Conservation (phyloP, 192 early-diverging fungal genomes). For the Coemansia sp. region DNA sequence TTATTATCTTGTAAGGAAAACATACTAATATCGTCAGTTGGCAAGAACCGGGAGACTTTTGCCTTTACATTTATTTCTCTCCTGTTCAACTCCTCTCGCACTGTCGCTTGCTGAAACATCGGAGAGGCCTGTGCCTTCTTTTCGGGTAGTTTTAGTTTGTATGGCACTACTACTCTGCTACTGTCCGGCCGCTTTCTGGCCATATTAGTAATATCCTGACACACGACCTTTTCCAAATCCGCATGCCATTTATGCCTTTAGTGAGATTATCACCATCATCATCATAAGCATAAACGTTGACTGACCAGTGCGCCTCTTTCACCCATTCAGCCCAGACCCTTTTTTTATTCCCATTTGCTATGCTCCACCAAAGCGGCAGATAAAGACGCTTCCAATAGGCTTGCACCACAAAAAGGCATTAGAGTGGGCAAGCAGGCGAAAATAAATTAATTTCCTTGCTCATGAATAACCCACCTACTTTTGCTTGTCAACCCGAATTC, state of each 20-base stretch:
- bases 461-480: neutral
- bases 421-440: neutral
- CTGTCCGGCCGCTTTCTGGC: neutral
- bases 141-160: neutral
- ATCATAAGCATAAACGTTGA: neutral
- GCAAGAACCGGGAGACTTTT: neutral
- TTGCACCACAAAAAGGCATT: neutral
- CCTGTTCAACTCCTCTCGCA: neutral
- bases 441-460: no score
- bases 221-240: neutral
- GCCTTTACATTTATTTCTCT: neutral
- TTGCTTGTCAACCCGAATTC: neutral
- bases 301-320: neutral
- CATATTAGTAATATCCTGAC: neutral
- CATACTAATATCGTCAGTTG: neutral
- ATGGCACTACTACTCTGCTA: neutral
- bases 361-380: neutral
- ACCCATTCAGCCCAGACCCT: neutral
- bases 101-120: neutral
- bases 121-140: neutral
- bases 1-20: neutral
- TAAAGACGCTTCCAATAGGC: neutral
- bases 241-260: constrained; percentile 5
- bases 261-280: neutral
- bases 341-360: neutral